Percentiles rank a stretch among this genome's conserved stretches.
Conservation (phyloP, 1,284 basidiomycete genomes). For the Ustilago xerochloae region DNA sequence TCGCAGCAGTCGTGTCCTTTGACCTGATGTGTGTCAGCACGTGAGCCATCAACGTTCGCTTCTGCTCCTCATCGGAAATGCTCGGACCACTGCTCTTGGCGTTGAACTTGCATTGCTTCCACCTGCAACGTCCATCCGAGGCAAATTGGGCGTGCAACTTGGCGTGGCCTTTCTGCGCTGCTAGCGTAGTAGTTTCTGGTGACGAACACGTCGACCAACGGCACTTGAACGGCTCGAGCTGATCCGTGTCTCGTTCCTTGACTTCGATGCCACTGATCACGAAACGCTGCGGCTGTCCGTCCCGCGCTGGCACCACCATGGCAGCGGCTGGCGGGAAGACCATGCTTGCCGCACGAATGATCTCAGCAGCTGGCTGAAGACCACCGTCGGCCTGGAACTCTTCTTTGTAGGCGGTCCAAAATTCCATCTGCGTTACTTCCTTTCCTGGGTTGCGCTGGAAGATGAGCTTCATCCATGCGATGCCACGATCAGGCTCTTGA, state of each 20-base stretch:
- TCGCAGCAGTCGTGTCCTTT: neutral
- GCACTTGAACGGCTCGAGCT: constrained; percentile 45
- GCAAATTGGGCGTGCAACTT: constrained; percentile 45
- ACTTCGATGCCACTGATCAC: constrained; percentile 79
- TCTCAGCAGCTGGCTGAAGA: constrained; percentile 81
- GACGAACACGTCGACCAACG: constrained; percentile 55
- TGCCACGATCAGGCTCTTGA: constrained; percentile 58
- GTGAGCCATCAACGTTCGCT: constrained; percentile 28
- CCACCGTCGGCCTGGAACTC: constrained; percentile 70
- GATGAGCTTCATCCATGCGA: constrained; percentile 76
- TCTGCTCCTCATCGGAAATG: constrained; percentile 8
- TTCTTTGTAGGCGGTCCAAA: constrained; percentile 87
- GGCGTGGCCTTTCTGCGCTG: constrained; percentile 50
- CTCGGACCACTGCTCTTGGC: constrained; percentile 9
- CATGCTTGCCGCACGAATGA: constrained; percentile 83
- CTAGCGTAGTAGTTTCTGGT: constrained; percentile 35
- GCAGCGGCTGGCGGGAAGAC: constrained; percentile 83
- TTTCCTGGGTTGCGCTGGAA: constrained; percentile 77
- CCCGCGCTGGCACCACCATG: constrained; percentile 79
- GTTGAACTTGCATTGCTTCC: constrained; percentile 50
- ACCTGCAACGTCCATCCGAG: constrained; percentile 52
- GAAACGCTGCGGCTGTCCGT: constrained; percentile 74
- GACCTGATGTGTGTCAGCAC: constrained; percentile 50
- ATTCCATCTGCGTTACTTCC: constrained; percentile 86
- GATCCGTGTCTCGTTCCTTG: constrained; percentile 46